Base-by-base conservation (phyloP, 805 yeast species). In the Pichia phayaonensis region DNA sequence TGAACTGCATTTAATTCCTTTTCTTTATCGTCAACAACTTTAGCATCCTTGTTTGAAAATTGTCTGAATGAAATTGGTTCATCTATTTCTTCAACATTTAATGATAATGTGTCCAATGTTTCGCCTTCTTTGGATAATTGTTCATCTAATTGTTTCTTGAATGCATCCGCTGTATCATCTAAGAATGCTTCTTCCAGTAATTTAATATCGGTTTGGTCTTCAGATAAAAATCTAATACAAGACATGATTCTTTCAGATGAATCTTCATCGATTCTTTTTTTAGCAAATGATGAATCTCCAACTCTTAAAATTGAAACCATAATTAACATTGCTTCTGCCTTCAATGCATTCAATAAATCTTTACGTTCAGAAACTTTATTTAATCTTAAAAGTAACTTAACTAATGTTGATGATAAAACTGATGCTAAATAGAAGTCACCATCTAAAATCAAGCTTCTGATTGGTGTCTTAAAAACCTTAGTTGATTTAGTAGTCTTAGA, bases 341-440 rank as follows among this genome's bases (percentile, higher is more conserved):
- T 87, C 62, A 89, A 76, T 15, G 95, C 95, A 67, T 94, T 92
- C 56, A 83, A 66, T 52, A 80, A 72, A n/a, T 70, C 70, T 15
- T 56, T 57, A 52, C 81, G 76, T 10, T 73, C 68, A 2, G 84
- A 71, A 39, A 79, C 67, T 56, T 79, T 77, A 54, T 80, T 77
- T 61, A 85, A 80, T 64, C 96, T 80, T 60, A 94, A 72, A 24
- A 89, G 86, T 50, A 94, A 77, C 72, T 94, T 94, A 44, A 95
- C 88, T 57, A 94, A 77, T 2, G 98, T 85, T 2, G 95, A 83
- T 0, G 96, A 79, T 53, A 95, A 73, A 21, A 90, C 92, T 2
- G 97, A 83, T 13, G 90, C 92, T 45, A 95, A 79, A 68, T 90
- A 94, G 69, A 84, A 90, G 62, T 92, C 96, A 53, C 98, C 97